These are phyloP conservation scores for Venturiaceae sp. DNA, from an alignment of 2,329 filamentous ascomycete species.

Conservation along the genomic window DNA sequence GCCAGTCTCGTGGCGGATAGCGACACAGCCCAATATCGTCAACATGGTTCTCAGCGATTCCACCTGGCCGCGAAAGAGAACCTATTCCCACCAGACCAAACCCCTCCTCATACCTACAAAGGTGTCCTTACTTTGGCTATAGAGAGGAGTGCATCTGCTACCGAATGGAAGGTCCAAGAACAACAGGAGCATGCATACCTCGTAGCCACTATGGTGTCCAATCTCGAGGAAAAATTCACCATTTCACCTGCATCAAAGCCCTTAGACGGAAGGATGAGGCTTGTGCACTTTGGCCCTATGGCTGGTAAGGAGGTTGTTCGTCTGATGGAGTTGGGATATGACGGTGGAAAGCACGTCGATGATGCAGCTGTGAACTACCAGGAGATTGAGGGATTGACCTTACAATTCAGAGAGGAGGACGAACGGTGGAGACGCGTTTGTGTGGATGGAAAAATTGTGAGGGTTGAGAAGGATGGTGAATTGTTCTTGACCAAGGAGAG, in stretches of 20 bases:
- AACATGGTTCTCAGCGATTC: conserved; percentile 69
- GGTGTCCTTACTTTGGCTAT: conserved; percentile 40
- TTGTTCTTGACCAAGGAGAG: too few relatives aligned
- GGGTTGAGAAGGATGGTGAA: conserved; percentile 54
- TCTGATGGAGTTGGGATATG: conserved; percentile 59
- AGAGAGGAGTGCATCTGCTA: too few relatives aligned
- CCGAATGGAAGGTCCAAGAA: neutral
- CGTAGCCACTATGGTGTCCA: conserved; percentile 65
- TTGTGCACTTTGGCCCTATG: conserved; percentile 63
- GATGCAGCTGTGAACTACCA: conserved; percentile 59
- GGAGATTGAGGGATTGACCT: conserved; percentile 54
- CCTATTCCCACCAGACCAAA: conserved; percentile 47
- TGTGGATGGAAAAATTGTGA: conserved; percentile 83
- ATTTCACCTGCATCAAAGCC: conserved; percentile 68
- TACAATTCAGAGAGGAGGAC: conserved; percentile 50
- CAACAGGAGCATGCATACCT: conserved; percentile 65
- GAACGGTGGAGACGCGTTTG: conserved; percentile 74
- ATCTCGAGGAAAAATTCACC: conserved; percentile 70
- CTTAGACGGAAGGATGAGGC: conserved; percentile 58
- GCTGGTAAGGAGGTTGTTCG: conserved; percentile 60
- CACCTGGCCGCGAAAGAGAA: conserved; percentile 73
- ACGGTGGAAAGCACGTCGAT: conserved; percentile 44
- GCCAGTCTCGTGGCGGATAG: conserved; percentile 83
- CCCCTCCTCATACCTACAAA: conserved; percentile 44
- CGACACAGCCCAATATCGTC: conserved; percentile 72